Conservation (phyloP, 305 asterid species). For the Solanum hybrid region DNA sequence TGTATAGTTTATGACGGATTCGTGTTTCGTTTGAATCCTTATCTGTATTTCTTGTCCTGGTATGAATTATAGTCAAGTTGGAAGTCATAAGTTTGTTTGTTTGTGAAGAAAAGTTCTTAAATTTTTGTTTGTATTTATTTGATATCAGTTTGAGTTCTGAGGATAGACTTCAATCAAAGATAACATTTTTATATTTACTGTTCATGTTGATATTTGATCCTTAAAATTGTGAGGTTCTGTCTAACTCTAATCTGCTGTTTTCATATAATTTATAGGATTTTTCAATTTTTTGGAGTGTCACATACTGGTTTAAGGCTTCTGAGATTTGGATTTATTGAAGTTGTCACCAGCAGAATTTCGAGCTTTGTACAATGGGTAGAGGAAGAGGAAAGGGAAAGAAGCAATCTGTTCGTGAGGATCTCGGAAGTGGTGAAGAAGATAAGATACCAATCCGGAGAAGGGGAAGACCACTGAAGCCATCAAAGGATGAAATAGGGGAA, state of each 20-base stretch:
- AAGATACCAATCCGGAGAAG: constrained; percentile 48
- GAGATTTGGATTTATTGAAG: constrained; percentile 17
- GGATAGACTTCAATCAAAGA: not conserved
- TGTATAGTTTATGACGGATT: not conserved
- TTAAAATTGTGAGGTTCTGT: not conserved
- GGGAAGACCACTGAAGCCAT: constrained; percentile 63
- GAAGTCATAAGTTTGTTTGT: not conserved
- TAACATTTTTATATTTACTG: not conserved
- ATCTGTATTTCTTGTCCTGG: not conserved
- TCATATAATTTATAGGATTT: not conserved
- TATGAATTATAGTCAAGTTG: not conserved
- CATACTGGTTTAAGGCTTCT: not conserved
- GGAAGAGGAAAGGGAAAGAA: constrained; percentile 72
- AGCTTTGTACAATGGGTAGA: constrained; percentile 48
- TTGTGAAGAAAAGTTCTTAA: not conserved
- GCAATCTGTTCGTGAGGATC: constrained; percentile 40
- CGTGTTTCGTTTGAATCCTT: not conserved
- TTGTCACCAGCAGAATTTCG: not conserved
- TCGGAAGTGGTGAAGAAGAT: constrained; percentile 68
- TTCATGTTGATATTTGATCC: not conserved
- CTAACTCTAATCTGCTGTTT: not conserved
- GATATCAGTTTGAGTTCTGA: not conserved
- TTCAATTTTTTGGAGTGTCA: not conserved
- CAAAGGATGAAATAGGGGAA: constrained; percentile 45
- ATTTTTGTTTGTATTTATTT: not conserved